A percentile compares a stretch with the other conserved stretches of the same genome.
These are phyloP conservation scores for Solanum chiquidenum DNA, from an alignment of 257 asterid species.

Conservation along the genomic window DNA sequence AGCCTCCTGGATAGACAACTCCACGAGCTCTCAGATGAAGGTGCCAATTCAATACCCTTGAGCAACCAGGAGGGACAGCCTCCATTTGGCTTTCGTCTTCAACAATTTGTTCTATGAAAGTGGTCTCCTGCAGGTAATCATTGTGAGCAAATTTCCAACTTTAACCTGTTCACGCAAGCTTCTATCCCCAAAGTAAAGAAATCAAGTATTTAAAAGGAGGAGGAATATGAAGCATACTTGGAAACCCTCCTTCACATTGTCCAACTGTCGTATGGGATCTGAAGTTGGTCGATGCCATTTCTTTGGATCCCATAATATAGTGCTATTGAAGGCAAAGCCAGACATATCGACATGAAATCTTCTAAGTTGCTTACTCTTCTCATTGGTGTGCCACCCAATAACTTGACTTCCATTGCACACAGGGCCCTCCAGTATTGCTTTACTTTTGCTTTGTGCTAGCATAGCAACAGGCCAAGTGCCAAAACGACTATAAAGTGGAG, in stretches of 20 bases:
- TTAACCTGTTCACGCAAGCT: background rate
- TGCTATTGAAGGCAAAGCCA: constrained; percentile 96
- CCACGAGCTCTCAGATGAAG: constrained; percentile 61
- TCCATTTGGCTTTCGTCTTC: constrained; percentile 98
- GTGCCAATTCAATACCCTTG: constrained; percentile 64
- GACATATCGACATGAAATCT: constrained; percentile 98
- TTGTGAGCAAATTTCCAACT: background rate
- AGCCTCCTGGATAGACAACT: constrained; percentile 53
- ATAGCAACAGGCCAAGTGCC: constrained; percentile 99
- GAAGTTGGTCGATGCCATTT: constrained; percentile 74
- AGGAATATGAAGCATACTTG: constrained; percentile 38
- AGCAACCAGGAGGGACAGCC: constrained; percentile 61
- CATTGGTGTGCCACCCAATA: constrained; percentile 96
- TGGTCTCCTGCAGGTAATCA: constrained; percentile 58
- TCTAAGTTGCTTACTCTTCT: constrained; percentile 77
- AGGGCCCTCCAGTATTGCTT: constrained; percentile 82
- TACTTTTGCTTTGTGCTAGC: constrained; percentile 76
- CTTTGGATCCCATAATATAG: constrained; percentile 84
- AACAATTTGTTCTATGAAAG: constrained; percentile 81
- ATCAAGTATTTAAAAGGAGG: background rate
- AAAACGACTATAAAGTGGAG: constrained; percentile 52
- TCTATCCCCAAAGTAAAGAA: constrained; percentile 4
- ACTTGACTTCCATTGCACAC: constrained; percentile 86
- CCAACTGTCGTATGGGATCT: constrained; percentile 65
- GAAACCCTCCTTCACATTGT: constrained; percentile 87